phyloP scores from a whole-genome alignment of 768 basidiomycete genomes.

The Crassisporium funariophilum region DNA sequence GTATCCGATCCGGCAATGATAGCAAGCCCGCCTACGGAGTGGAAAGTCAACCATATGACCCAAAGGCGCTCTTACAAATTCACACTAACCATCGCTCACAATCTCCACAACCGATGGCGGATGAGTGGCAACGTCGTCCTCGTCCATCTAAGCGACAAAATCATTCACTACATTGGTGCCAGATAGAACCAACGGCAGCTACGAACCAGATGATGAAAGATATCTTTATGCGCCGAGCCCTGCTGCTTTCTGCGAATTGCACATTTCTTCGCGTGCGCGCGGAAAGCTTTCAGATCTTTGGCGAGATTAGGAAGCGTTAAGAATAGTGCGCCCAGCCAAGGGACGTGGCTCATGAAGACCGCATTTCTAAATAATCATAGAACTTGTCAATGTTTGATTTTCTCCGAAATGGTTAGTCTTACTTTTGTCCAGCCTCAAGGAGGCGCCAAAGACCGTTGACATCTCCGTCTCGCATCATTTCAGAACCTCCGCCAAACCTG shows the following conservation, averaged over 20 bases:
- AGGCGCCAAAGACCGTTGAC: conserved; percentile 27
- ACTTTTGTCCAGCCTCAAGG: conserved; percentile 31
- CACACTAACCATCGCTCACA: conserved; percentile 35
- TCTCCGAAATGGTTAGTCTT: conserved; percentile 3
- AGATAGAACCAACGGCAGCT: no score
- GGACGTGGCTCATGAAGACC: conserved; percentile 40
- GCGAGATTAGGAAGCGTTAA: conserved; percentile 21
- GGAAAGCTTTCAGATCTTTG: conserved; percentile 22
- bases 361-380: conserved; percentile 26
- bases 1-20: conserved; percentile 36
- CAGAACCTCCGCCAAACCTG: conserved; percentile 35
- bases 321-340: conserved; percentile 24
- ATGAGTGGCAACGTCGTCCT: conserved; percentile 35
- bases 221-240: conserved; percentile 27
- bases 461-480: conserved; percentile 32
- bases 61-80: background rate
- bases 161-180: background rate
- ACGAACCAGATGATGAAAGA: conserved; percentile 33
- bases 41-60: background rate
- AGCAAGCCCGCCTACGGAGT: conserved; percentile 17
- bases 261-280: conserved; percentile 25
- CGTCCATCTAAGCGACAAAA: conserved; percentile 35
- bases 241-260: conserved; percentile 27
- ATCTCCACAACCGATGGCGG: conserved; percentile 37
- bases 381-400: background rate